Evolutionary conservation across 495 filamentous ascomycete genomes (phyloP).

Genomic region (Penicillium lividum): DNA sequence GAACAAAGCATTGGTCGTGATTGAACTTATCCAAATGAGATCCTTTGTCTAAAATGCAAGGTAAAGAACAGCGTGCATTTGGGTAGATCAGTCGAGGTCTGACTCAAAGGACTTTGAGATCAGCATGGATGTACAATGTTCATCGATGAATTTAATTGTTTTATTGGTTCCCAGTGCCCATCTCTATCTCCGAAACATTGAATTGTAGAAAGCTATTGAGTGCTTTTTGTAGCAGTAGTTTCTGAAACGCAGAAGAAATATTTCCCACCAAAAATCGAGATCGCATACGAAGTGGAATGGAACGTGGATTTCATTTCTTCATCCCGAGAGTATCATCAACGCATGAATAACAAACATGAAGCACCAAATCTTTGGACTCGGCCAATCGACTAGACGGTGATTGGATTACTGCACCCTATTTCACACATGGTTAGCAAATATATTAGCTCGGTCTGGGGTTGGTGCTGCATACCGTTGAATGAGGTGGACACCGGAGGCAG

Average conservation of each 20-base stretch:
- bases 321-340: background rate
- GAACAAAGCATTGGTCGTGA: too few relatives aligned
- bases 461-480: constrained; percentile 75
- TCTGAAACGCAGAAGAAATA: background rate
- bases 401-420: constrained; percentile 36
- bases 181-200: background rate
- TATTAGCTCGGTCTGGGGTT: background rate
- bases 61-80: background rate
- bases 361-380: background rate
- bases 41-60: background rate
- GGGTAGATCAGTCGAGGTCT: background rate
- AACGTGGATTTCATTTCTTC: background rate
- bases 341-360: background rate
- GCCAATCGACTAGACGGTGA: background rate
- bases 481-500: constrained; percentile 91
- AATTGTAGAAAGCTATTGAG: background rate
- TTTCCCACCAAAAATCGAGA: background rate
- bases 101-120: background rate
- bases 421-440: constrained; percentile 14
- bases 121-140: too few relatives aligned
- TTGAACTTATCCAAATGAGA: too few relatives aligned
- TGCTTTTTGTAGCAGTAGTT: background rate
- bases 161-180: background rate
- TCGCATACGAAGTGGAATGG: background rate
- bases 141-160: background rate